Evolutionary conservation across 306 rosid species (phyloP).

Genomic region (Geum urbanum): DNA sequence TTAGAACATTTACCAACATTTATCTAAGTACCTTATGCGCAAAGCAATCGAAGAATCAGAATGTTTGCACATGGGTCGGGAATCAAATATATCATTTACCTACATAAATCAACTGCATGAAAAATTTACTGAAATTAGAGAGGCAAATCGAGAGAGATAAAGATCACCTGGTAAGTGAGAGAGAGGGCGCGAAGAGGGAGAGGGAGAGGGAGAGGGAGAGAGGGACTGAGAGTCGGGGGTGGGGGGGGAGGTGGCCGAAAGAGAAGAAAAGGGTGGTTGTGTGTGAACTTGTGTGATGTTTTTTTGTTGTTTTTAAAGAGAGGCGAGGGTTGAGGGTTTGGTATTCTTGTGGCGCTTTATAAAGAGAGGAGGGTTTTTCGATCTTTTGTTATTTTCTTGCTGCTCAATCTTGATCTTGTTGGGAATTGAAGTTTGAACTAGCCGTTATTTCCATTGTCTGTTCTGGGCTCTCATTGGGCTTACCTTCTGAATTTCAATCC

Average conservation of each 20-base stretch:
- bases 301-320: not conserved
- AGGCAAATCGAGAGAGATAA: not conserved
- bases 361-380: not conserved
- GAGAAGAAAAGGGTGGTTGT: not conserved
- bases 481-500: not conserved
- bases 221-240: not conserved
- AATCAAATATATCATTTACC: not conserved
- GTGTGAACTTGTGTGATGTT: too few relatives aligned
- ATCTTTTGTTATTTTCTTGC: not conserved
- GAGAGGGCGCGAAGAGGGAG: too few relatives aligned
- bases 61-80: not conserved
- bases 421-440: not conserved
- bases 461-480: not conserved
- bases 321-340: not conserved
- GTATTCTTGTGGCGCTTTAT: not conserved
- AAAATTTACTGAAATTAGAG: not conserved
- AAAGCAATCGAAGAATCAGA: not conserved
- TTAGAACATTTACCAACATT: not conserved
- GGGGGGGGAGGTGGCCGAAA: not conserved
- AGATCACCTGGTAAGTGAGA: constrained; percentile 9
- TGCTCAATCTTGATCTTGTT: constrained; percentile 7
- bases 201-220: not conserved
- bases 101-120: not conserved
- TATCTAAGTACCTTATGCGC: not conserved
- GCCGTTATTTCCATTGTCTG: not conserved